Evolutionary conservation across 306 rosid genomes (phyloP).

Genomic region (Prunus mongolica): DNA sequence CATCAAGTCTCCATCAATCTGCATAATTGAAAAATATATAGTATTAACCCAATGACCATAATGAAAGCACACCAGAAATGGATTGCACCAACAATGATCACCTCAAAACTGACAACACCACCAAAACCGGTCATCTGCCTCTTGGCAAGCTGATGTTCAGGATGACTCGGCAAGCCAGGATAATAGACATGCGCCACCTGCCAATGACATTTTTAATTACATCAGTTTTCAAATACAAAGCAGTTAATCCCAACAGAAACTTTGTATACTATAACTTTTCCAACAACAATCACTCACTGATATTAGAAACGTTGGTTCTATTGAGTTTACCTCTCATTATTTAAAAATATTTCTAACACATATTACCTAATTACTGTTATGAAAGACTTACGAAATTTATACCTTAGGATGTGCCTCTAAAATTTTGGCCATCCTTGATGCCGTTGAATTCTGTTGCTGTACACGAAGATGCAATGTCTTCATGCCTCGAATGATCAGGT

Average conservation of each 20-base stretch:
- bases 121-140: conserved; percentile 97
- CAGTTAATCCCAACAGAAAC: conserved; percentile 1
- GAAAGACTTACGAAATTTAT: not conserved
- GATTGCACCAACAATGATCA: conserved; percentile 16
- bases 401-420: conserved; percentile 99
- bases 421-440: conserved; percentile 70
- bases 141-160: conserved; percentile 88
- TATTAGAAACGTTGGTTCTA: not conserved
- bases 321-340: not conserved
- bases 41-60: not conserved
- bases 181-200: conserved; percentile 89
- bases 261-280: not conserved
- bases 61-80: not conserved
- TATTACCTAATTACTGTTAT: not conserved
- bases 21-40: conserved; percentile 24
- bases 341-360: not conserved
- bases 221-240: conserved; percentile 17
- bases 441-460: conserved; percentile 89
- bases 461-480: conserved; percentile 95
- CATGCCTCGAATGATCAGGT: conserved; percentile 93
- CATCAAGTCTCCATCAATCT: conserved; percentile 75
- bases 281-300: not conserved
- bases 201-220: conserved; percentile 21
- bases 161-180: conserved; percentile 91
- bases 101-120: conserved; percentile 97